Evolutionary conservation across 2,329 filamentous ascomycete species (phyloP), one percentile per base, ranked within the genome.

Genomic region (Colletotrichum karsti): DNA sequence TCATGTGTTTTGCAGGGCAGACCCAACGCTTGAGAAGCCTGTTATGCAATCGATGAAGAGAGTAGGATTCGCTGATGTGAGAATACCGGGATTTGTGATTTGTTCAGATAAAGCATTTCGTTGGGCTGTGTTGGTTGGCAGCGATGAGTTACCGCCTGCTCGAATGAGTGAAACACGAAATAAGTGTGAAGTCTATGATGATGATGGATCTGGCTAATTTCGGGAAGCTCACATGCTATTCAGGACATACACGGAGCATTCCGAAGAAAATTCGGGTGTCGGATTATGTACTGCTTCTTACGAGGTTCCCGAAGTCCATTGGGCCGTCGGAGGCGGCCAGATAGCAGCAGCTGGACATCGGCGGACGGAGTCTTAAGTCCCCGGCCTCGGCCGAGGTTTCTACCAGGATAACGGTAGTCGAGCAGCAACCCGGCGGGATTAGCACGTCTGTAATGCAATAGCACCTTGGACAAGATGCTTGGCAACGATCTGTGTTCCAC

Each of bases 341-440:
- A 35, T 30, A 41, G 44, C 53, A 59, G 58, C n/a, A 10, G n/a
- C 28, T 26, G 46, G 64, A 58, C 22, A 28, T 64, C 64, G 64
- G 64, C 44, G 24, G 18, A 22, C 44, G 53, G 64, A 58, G 10
- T 64, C 10, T 20, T 22, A 48, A 58, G 22, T 64, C 44, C 30
- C 60, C 64, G 59, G 35, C 37, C n/a, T 53, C 37, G 59, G 53
- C 59, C 42, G 44, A 63, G 37, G 44, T 18, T 35, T 37, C 12
- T 48, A 4, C n/a, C 50, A 41, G 35, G 26, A 18, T 9, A 33
- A 53, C 30, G 50, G 50, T 53, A 24, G 18, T 53, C 7, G n/a
- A 44, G 26, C 12, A 10, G 26, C 41, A 30, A 6, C 12, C 55
- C 56, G 7, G 20, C 35, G 37, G 39, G 22, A 22, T 33, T 35